Percentiles rank a stretch among this genome's conserved stretches.
These are phyloP conservation scores for Hypericum androsaemum DNA, from an alignment of 345 rosid genomes.

Conservation along the genomic window DNA sequence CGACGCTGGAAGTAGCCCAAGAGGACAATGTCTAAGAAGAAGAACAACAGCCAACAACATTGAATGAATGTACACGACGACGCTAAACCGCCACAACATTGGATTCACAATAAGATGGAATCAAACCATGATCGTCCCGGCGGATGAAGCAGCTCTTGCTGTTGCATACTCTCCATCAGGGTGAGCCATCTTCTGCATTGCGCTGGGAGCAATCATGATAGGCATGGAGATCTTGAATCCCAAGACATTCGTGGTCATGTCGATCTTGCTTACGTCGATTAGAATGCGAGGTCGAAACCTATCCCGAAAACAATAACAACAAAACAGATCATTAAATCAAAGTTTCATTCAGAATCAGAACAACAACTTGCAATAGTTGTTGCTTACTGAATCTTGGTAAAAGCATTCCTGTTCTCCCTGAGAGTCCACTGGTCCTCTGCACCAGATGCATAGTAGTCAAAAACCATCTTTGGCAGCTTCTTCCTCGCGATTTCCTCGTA, in stretches of 20 bases:
- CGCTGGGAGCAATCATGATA: constrained; percentile 92
- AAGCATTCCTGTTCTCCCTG: constrained; percentile 68
- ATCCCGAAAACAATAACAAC: background rate
- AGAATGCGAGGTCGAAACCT: constrained; percentile 93
- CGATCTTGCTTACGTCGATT: constrained; percentile 78
- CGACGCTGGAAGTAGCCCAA: constrained; percentile 90
- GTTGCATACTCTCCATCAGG: constrained; percentile 94
- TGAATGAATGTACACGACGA: too few relatives aligned
- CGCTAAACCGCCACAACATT: background rate
- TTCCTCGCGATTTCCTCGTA: constrained; percentile 76
- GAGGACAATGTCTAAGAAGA: constrained; percentile 69
- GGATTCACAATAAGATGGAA: constrained; percentile 8
- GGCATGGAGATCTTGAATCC: constrained; percentile 94
- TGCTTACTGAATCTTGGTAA: constrained; percentile 74
- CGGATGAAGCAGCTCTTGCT: constrained; percentile 83
- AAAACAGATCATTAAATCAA: too few relatives aligned
- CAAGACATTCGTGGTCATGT: constrained; percentile 57
- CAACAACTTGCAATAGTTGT: background rate
- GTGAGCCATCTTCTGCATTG: constrained; percentile 98
- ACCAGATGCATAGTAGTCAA: constrained; percentile 87
- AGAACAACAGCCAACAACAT: constrained; percentile 5
- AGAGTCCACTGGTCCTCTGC: constrained; percentile 98
- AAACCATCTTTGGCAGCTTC: constrained; percentile 89
- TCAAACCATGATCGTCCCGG: constrained; percentile 80
- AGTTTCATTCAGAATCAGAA: background rate